Base-by-base conservation (phyloP, 2,329 filamentous ascomycete species). In the Colletotrichum limetticola region DNA sequence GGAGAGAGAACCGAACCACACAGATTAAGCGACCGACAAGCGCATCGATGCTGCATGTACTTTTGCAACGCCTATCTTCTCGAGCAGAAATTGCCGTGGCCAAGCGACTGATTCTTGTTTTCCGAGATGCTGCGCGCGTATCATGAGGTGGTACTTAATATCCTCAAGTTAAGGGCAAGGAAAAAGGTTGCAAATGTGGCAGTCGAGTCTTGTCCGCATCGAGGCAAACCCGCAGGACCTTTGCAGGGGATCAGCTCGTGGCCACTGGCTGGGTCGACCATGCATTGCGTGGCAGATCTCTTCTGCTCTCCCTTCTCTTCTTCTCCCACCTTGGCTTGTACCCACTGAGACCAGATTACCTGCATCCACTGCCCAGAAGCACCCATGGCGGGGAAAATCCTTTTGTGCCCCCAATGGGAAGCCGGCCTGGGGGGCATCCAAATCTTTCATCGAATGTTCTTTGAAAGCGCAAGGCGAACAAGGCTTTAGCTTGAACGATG, bases 121-220 rank as follows among this genome's bases (percentile, higher is more conserved):
- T 12, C 16, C 22, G 19, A 59, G 12, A 32, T 53, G n/a, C 46
- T 35, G 46, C 12, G n/a, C 30, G 58, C 53, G 53, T 64, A 56
- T 63, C 56, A 66, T 58, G 57, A 58, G 56, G 58, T 60, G 68
- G 68, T 67, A 74, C 71, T 74, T 72, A 67, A 74, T 74, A 62
- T 71, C 62, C 67, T 67, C 71, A 67, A 66, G 68, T 71, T 72
- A 46, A 74, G 57, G 52, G 52, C 53, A n/a, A 55, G 68, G 42
- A 56, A 63, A 59, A 56, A 66, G 28, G 67, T 66, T 58, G 32
- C 30, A 49, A 66, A 58, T 56, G 35, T 37, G 61, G 57, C 71
- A 46, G 68, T 61, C 49, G 61, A 66, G 68, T 37, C 66, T 73
- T 71, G 63, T 68, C 71, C 55, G 58, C 26, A 68, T 74, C 37